Evolutionary conservation across 2,329 filamentous ascomycete species (phyloP).

Genomic region (Sclerotinia nivalis): DNA sequence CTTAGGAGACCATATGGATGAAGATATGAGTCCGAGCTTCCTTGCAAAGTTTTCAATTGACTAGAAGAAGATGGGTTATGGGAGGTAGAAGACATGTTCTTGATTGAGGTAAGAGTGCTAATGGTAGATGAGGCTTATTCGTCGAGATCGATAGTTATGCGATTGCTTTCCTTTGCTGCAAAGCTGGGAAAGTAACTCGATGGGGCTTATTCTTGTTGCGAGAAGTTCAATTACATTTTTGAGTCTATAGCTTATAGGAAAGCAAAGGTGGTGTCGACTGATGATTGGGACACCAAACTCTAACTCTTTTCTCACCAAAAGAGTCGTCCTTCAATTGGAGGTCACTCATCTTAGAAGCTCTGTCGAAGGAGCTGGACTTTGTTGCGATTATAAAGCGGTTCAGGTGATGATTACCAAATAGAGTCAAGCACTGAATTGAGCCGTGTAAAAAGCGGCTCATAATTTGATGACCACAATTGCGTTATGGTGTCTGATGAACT

Average conservation of each 20-base stretch:
- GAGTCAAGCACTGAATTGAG: conserved; percentile 96
- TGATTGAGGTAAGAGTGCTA: conserved; percentile 47
- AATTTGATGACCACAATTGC: conserved; percentile 51
- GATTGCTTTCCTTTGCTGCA: conserved; percentile 67
- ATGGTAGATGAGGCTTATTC: conserved; percentile 64
- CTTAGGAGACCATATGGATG: conserved; percentile 62
- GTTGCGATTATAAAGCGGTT: conserved; percentile 41
- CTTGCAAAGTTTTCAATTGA: conserved; percentile 42
- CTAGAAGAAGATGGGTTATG: conserved; percentile 34
- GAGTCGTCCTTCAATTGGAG: conserved; percentile 37
- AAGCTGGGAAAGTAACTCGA: conserved; percentile 80
- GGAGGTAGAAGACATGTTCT: conserved; percentile 47
- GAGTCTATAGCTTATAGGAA: conserved; percentile 57
- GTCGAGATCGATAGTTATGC: conserved; percentile 98
- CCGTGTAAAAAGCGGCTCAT: conserved; percentile 43
- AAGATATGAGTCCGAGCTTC: conserved; percentile 84
- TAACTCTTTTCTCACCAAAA: conserved; percentile 41
- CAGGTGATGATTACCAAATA: conserved; percentile 93
- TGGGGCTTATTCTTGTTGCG: conserved; percentile 99
- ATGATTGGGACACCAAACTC: conserved; percentile 34
- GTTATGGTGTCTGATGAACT: conserved; percentile 53
- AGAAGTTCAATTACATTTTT: conserved; percentile 63
- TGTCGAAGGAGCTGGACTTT: conserved; percentile 69
- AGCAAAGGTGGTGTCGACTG: conserved; percentile 44
- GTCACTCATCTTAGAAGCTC: conserved; percentile 52